phyloP scores from a whole-genome alignment of 2,329 filamentous ascomycete genomes.

The Neospermospora avenae region DNA sequence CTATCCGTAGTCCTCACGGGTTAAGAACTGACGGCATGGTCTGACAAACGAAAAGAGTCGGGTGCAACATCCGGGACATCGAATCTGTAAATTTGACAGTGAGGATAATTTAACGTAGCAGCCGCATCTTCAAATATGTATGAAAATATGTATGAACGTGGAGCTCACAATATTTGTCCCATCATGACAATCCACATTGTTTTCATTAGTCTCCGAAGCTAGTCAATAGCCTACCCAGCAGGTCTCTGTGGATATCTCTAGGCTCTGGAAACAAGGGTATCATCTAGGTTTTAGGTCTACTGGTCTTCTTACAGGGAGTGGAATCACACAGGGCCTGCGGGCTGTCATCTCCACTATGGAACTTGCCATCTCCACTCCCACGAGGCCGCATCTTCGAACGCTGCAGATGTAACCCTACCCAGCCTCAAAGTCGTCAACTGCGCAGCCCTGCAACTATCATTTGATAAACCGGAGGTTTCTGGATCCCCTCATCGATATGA shows the following conservation, averaged over 20 bases:
- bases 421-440: constrained; percentile 1
- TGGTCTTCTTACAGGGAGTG: not conserved
- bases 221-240: not conserved
- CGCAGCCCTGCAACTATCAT: not conserved
- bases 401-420: constrained; percentile 1
- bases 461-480: constrained; percentile 1
- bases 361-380: constrained; percentile 7
- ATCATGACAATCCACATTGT: not conserved
- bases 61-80: not conserved
- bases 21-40: not conserved
- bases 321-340: not conserved
- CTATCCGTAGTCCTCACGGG: not conserved
- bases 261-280: not conserved
- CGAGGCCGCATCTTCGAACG: constrained; percentile 6
- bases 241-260: not conserved
- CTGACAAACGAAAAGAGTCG: not conserved
- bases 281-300: not conserved
- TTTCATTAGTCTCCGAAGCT: not conserved
- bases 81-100: not conserved
- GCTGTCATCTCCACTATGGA: not conserved
- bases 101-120: not conserved
- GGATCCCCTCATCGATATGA: not conserved
- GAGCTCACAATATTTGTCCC: not conserved
- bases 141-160: not conserved
- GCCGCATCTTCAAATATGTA: not conserved